phyloP scores from a whole-genome alignment of 352 stramenopile genomes.

The Discostella stelligera region DNA sequence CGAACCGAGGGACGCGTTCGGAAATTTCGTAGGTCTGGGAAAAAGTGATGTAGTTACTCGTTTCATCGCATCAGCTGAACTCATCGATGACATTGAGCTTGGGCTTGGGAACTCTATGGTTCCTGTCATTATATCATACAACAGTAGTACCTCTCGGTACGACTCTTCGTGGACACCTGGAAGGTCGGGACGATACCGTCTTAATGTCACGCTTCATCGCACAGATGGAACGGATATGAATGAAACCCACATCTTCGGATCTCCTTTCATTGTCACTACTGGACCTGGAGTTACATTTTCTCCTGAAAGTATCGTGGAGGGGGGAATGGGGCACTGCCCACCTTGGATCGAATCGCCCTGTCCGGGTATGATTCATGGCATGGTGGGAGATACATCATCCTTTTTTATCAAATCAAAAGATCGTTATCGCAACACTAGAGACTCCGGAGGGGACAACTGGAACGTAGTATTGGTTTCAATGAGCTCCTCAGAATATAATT shows the following conservation, averaged over 20 bases:
- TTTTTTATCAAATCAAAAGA: constrained; percentile 43
- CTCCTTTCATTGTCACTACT: constrained; percentile 36
- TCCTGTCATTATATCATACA: constrained; percentile 31
- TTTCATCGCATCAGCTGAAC: constrained; percentile 11
- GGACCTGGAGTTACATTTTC: constrained; percentile 35
- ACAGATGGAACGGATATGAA: constrained; percentile 2
- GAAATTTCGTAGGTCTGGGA: constrained; percentile 29
- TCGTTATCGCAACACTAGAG: constrained; percentile 31
- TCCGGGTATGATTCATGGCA: constrained; percentile 36
- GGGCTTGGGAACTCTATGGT: constrained; percentile 16
- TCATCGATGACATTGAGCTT: constrained; percentile 26
- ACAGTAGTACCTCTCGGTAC: constrained; percentile 20
- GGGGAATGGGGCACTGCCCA: constrained; percentile 32
- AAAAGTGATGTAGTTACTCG: constrained; percentile 10
- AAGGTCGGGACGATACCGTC: constrained; percentile 28
- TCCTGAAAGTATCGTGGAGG: constrained; percentile 31
- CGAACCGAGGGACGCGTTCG: constrained; percentile 33
- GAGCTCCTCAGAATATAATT: constrained; percentile 25
- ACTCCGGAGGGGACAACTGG: constrained; percentile 43
- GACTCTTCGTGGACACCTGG: constrained; percentile 18
- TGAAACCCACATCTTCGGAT: constrained; percentile 43
- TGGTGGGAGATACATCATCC: constrained; percentile 28
- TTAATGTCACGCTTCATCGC: constrained; percentile 26
- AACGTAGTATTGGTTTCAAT: constrained; percentile 15
- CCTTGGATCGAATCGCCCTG: constrained; percentile 1